Evolutionary conservation across 1,284 basidiomycete genomes (phyloP), one percentile per base, ranked within the genome.

Genomic region (Laetiporus sulphureus): DNA sequence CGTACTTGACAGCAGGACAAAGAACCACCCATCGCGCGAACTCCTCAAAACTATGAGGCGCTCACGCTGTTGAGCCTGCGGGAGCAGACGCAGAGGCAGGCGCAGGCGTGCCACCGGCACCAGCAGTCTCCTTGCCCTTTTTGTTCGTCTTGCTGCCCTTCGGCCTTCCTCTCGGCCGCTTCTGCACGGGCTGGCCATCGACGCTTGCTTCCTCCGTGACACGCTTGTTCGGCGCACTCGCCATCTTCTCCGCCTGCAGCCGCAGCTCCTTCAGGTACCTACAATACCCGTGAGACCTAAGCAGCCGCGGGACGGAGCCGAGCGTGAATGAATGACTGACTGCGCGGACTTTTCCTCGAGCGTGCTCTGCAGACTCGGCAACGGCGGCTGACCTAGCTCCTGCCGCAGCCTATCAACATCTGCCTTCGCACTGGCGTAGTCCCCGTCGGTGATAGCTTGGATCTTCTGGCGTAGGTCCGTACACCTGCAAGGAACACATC

Each of bases 391-490:
- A 1, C 83, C 86, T 6, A 89, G 75, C 54, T 89, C 85, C 40
- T 69, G 68, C 37, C 85, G 75, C 32, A 89, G 65, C 38, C 71
- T 64, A 54, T 89, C 85, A 32, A 89, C 85, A 48, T 88, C 83
- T 22, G 61, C 62, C 60, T 89, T 89, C 3, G 84, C 80, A 7
- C 61, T 55, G 18, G 79, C 69, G 54, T 89, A 89, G 45, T 88
- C 86, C 25, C 79, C 81, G 36, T 85, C 83, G 20, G 81, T 77
- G 15, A 89, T 67, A 6, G 62, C 58, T 38, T 70, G 65, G 48
- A 89, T 86, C 59, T 83, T 83, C 34, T 64, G 57, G 4, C 77
- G 76, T 29, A 86, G 69, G 20, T 81, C 79, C 16, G 57, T 55
- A 52, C 78, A 81, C 58, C 83, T 84, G 50, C n/a, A 39, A 38